Conservation (phyloP, 2,329 filamentous ascomycete species). For the Myriosclerotinia curreyana region DNA sequence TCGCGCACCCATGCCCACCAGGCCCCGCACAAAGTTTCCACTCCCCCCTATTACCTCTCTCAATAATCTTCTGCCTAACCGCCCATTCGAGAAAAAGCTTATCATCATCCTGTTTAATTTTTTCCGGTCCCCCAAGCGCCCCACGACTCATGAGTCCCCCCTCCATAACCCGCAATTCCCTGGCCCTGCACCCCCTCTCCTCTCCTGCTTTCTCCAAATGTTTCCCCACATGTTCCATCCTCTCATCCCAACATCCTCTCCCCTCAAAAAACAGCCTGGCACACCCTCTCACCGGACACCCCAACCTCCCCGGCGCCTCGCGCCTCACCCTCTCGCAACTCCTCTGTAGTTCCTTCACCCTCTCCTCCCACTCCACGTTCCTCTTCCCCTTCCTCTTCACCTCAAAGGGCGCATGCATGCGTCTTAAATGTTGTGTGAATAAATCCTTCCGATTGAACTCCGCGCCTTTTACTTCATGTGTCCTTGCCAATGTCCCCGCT, state of each 20-base stretch:
- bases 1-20: neutral
- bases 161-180: too few species aligned
- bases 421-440: slow-evolving; percentile 81
- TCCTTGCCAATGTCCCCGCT: neutral
- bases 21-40: slow-evolving; percentile 9
- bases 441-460: slow-evolving; percentile 87
- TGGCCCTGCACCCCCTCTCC: slow-evolving; percentile 44
- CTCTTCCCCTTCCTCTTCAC: slow-evolving; percentile 42
- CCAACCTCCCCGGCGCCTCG: slow-evolving; percentile 56
- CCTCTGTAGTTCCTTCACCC: slow-evolving; percentile 54
- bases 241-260: slow-evolving; percentile 66
- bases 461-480: slow-evolving; percentile 25
- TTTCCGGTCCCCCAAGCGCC: neutral
- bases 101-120: slow-evolving; percentile 26
- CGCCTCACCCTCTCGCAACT: slow-evolving; percentile 61
- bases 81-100: slow-evolving; percentile 31
- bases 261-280: slow-evolving; percentile 54
- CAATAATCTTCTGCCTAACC: slow-evolving; percentile 26
- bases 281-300: slow-evolving; percentile 64
- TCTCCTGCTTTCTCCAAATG: too few species aligned
- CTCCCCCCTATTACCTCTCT: slow-evolving; percentile 19
- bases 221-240: slow-evolving; percentile 83
- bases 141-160: too few species aligned
- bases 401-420: slow-evolving; percentile 68
- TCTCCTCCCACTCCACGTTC: slow-evolving; percentile 48